Conservation (phyloP, 2,329 filamentous ascomycete genomes). For the Sclerotinia spermophila region DNA sequence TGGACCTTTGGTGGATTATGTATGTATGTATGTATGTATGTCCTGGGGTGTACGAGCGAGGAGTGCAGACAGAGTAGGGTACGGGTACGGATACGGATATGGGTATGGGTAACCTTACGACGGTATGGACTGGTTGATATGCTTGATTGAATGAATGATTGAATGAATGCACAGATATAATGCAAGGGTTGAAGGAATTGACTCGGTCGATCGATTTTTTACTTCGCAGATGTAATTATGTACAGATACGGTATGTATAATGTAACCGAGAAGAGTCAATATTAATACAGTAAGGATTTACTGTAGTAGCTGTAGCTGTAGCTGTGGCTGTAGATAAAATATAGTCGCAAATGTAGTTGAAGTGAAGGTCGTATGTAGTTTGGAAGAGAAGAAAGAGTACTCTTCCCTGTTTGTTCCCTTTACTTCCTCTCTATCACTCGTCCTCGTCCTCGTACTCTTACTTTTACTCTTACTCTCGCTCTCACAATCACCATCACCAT, state of each 20-base stretch:
- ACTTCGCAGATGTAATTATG: background rate
- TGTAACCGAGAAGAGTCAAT: no score
- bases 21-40: background rate
- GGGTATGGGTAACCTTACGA: background rate
- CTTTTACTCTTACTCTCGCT: background rate
- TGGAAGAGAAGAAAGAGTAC: background rate
- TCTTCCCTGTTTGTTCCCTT: background rate
- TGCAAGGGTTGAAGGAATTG: slow-evolving; percentile 13
- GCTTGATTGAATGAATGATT: background rate
- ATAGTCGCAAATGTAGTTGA: no score
- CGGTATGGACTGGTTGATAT: background rate
- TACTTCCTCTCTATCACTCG: background rate
- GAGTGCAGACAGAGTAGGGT: background rate
- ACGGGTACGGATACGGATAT: background rate
- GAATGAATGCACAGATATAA: slow-evolving; percentile 1
- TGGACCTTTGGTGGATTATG: background rate
- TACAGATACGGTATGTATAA: no score
- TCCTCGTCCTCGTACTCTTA: background rate
- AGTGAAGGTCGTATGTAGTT: background rate
- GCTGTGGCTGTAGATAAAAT: no score
- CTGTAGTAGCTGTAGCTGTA: background rate
- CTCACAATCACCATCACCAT: background rate
- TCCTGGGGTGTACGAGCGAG: background rate
- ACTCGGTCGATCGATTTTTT: slow-evolving; percentile 13
- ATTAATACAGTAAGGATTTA: no score